Evolutionary conservation across 2,329 filamentous ascomycete species (phyloP).

Genomic region (Pseudogymnoascus sp.): DNA sequence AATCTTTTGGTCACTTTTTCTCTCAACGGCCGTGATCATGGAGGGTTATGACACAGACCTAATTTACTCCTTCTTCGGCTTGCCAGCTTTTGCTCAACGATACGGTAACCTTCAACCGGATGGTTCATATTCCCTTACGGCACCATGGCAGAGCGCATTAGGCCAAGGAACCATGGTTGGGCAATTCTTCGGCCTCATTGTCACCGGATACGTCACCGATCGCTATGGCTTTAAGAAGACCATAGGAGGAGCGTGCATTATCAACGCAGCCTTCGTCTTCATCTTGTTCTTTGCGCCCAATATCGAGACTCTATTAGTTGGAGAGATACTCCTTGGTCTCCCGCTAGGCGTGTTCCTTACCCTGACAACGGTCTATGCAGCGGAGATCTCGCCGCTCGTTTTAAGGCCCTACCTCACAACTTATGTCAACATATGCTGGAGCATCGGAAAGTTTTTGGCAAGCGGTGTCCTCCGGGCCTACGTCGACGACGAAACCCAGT

Average conservation of each 20-base stretch:
- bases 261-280: too few species aligned
- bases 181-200: too few species aligned
- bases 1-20: slow-evolving; percentile 68
- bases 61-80: slow-evolving; percentile 59
- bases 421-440: slow-evolving; percentile 25
- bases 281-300: background rate
- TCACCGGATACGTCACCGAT: too few species aligned
- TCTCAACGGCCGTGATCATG: slow-evolving; percentile 81
- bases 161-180: too few species aligned
- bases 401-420: slow-evolving; percentile 42
- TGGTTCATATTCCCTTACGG: slow-evolving; percentile 17
- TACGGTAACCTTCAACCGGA: background rate
- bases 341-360: slow-evolving; percentile 40
- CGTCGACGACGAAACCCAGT: slow-evolving; percentile 33
- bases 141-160: too few species aligned
- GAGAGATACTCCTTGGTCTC: slow-evolving; percentile 37
- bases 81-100: background rate
- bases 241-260: too few species aligned
- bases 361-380: slow-evolving; percentile 16
- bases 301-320: slow-evolving; percentile 25
- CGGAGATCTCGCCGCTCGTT: slow-evolving; percentile 42
- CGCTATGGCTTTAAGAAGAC: too few species aligned
- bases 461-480: slow-evolving; percentile 37
- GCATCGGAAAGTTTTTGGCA: slow-evolving; percentile 38
- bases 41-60: slow-evolving; percentile 76